Percentiles rank a stretch among this genome's conserved stretches.
phyloP scores from a whole-genome alignment of 2,329 filamentous ascomycete genomes.

The Alternaria arbusti region DNA sequence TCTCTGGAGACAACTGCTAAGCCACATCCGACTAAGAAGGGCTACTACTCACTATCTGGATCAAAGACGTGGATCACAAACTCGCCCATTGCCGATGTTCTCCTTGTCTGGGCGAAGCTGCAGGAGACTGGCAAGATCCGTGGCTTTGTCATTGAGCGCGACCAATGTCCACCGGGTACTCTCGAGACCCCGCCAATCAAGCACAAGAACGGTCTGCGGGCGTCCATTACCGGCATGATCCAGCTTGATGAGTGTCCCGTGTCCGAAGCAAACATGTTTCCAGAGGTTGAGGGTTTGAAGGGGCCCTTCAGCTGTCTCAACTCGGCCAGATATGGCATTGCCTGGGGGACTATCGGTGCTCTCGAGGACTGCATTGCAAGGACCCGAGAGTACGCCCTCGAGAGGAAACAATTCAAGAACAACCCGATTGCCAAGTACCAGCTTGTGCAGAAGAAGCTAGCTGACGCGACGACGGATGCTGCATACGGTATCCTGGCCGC shows the following conservation, averaged over 20 bases:
- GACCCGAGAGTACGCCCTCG: slow-evolving; percentile 84
- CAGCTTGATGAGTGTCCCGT: slow-evolving; percentile 91
- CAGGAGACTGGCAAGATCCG: slow-evolving; percentile 91
- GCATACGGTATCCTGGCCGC: slow-evolving; percentile 90
- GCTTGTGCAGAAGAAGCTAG: slow-evolving; percentile 95
- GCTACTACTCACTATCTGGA: slow-evolving; percentile 79
- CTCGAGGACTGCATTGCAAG: slow-evolving; percentile 88
- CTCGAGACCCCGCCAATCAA: slow-evolving; percentile 91
- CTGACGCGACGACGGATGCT: slow-evolving; percentile 89
- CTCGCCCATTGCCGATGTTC: slow-evolving; percentile 83
- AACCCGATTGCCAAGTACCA: slow-evolving; percentile 97
- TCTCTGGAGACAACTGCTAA: slow-evolving; percentile 90
- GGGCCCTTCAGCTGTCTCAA: slow-evolving; percentile 96
- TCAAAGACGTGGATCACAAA: slow-evolving; percentile 97
- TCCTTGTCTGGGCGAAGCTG: slow-evolving; percentile 92
- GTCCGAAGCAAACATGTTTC: slow-evolving; percentile 91
- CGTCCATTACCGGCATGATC: slow-evolving; percentile 97
- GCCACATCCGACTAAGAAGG: slow-evolving; percentile 82
- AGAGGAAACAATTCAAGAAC: slow-evolving; percentile 93
- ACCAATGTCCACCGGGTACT: slow-evolving; percentile 83
- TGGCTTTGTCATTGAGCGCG: slow-evolving; percentile 88
- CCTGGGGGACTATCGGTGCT: slow-evolving; percentile 91
- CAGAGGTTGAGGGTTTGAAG: slow-evolving; percentile 80
- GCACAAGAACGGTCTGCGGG: slow-evolving; percentile 92
- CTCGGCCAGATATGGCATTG: slow-evolving; percentile 90